Conservation (phyloP, 2,329 filamentous ascomycete species). For the Claviceps sp. region DNA sequence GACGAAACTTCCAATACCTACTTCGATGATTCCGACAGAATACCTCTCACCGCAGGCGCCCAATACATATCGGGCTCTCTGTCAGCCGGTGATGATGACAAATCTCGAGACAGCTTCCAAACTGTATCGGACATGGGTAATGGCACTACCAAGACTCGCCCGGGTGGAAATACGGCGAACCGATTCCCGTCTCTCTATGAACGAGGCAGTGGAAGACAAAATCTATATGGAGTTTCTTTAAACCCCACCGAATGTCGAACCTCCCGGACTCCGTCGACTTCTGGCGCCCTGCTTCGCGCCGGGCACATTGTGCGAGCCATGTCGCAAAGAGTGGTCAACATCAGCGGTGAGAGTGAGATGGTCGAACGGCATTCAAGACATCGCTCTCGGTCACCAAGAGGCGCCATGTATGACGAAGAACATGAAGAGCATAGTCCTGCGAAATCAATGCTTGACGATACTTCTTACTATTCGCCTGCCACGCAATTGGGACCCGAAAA, state of each 20-base stretch:
- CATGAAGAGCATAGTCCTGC: constrained; percentile 13
- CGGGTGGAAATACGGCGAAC: constrained; percentile 39
- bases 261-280: constrained; percentile 49
- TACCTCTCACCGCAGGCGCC: constrained; percentile 42
- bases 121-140: constrained; percentile 42
- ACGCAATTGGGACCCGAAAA: constrained; percentile 34
- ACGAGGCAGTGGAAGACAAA: constrained; percentile 28
- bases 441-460: constrained; percentile 28
- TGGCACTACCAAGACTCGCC: constrained; percentile 34
- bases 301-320: constrained; percentile 71
- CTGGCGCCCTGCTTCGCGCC: constrained; percentile 52
- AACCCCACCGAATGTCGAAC: constrained; percentile 37
- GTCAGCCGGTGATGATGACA: constrained; percentile 25
- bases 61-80: constrained; percentile 41
- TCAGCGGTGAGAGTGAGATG: constrained; percentile 82
- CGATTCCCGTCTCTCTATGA: constrained; percentile 45
- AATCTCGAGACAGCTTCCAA: constrained; percentile 42
- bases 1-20: constrained; percentile 20
- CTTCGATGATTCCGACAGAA: constrained; percentile 42
- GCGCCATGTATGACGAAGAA: constrained; percentile 20
- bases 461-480: constrained; percentile 38
- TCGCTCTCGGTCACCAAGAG: constrained; percentile 44
- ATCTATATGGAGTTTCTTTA: constrained; percentile 44
- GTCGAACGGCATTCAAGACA: constrained; percentile 57
- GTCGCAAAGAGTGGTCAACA: constrained; percentile 94